phyloP scores from a whole-genome alignment of 2,329 filamentous ascomycete species.

The Clonostachys sp. region DNA sequence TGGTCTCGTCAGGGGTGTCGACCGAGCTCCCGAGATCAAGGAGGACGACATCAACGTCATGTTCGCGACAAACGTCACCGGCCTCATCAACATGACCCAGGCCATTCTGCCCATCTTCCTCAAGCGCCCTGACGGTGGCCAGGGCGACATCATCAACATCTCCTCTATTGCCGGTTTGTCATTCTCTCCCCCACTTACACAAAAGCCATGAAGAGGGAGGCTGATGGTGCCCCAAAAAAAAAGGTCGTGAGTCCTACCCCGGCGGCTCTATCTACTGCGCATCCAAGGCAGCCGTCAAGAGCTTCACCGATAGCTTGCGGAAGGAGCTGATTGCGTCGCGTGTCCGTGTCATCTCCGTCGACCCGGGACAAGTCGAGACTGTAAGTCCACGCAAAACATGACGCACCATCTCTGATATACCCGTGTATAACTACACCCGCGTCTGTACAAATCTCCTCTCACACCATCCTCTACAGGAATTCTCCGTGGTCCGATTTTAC shows the following conservation, averaged over 20 bases:
- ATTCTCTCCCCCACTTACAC: not conserved
- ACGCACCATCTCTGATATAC: not conserved
- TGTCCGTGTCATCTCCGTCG: constrained; percentile 81
- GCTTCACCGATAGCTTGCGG: constrained; percentile 77
- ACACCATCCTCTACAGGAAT: constrained; percentile 50
- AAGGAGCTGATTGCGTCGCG: constrained; percentile 78
- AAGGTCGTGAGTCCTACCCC: constrained; percentile 71
- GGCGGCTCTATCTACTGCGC: constrained; percentile 92
- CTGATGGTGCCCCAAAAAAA: constrained; percentile 1
- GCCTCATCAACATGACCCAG: constrained; percentile 95
- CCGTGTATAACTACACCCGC: not conserved
- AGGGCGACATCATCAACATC: constrained; percentile 92
- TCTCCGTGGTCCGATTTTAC: constrained; percentile 82
- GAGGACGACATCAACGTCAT: constrained; percentile 80
- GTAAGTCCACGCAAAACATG: constrained; percentile 28
- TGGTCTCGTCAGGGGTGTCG: constrained; percentile 84
- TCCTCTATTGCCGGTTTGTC: constrained; percentile 74
- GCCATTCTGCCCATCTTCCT: constrained; percentile 81
- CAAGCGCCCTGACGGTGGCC: constrained; percentile 66
- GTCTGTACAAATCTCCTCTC: not conserved
- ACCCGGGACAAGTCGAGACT: constrained; percentile 91
- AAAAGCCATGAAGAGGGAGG: not conserved
- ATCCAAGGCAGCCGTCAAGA: constrained; percentile 82
- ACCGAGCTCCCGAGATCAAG: constrained; percentile 76
- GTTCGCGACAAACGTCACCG: constrained; percentile 91